A percentile compares a stretch with the other conserved stretches of the same genome.
Conservation (phyloP, 2,329 filamentous ascomycete species). For the Phaeoacremonium minimum region DNA sequence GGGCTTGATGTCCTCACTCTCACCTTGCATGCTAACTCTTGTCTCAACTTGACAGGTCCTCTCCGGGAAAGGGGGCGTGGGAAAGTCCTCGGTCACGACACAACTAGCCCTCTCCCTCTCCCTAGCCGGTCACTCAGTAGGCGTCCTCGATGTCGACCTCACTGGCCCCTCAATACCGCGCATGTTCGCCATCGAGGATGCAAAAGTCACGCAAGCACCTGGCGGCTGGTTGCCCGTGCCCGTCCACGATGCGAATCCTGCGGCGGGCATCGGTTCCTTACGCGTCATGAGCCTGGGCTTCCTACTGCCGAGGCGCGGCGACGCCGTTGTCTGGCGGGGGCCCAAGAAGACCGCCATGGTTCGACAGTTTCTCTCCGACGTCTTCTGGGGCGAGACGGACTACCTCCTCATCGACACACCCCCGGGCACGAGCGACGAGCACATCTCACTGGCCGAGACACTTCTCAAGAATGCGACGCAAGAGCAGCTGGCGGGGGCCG, state of each 20-base stretch:
- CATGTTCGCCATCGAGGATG: conserved; percentile 83
- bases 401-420: conserved; percentile 94
- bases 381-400: conserved; percentile 83
- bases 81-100: conserved; percentile 96
- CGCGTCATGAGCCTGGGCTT: conserved; percentile 93
- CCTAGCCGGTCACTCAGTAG: conserved; percentile 80
- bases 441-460: conserved; percentile 90
- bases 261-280: conserved; percentile 55
- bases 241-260: conserved; percentile 62
- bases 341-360: conserved; percentile 99
- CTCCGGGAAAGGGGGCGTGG: conserved; percentile 95
- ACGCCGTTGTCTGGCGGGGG: conserved; percentile 95
- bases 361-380: conserved; percentile 88
- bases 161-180: conserved; percentile 95
- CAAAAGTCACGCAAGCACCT: conserved; percentile 86
- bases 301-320: conserved; percentile 73
- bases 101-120: conserved; percentile 89
- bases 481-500: conserved; percentile 76
- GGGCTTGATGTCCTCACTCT: too few relatives aligned
- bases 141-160: conserved; percentile 92
- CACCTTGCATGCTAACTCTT: too few relatives aligned
- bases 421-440: conserved; percentile 93
- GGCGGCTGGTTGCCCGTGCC: conserved; percentile 89
- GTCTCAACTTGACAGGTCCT: conserved; percentile 52
- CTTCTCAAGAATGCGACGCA: conserved; percentile 60